phyloP scores from a whole-genome alignment of 345 rosid species.

The Arabis hirsuta region DNA sequence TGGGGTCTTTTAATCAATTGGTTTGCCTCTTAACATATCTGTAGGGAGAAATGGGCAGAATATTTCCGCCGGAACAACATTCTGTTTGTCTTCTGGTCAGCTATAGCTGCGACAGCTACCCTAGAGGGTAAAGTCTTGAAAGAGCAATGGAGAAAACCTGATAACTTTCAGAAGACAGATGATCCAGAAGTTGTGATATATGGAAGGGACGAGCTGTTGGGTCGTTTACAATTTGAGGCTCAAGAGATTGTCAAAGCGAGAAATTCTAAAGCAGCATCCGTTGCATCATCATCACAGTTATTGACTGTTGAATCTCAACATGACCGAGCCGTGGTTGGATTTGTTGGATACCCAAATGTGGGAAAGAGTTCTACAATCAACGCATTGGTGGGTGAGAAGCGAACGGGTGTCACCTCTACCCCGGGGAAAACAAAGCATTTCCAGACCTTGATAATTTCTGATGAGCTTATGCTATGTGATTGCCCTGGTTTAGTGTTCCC shows the following conservation, averaged over 20 bases:
- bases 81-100: constrained; percentile 91
- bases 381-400: constrained; percentile 92
- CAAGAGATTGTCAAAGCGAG: constrained; percentile 73
- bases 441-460: constrained; percentile 86
- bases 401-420: constrained; percentile 95
- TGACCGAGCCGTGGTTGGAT: constrained; percentile 74
- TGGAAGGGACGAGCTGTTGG: constrained; percentile 85
- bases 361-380: constrained; percentile 98
- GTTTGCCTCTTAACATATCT: constrained; percentile 15
- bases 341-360: constrained; percentile 96
- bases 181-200: constrained; percentile 65
- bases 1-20: background rate
- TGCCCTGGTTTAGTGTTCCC: constrained; percentile 97
- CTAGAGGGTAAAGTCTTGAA: constrained; percentile 71
- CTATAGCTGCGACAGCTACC: constrained; percentile 83
- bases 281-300: constrained; percentile 34
- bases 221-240: constrained; percentile 74
- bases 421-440: constrained; percentile 99
- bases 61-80: constrained; percentile 64
- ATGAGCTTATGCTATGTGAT: constrained; percentile 81
- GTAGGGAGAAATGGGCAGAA: constrained; percentile 86
- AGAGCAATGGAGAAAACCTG: constrained; percentile 48
- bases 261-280: constrained; percentile 43
- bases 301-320: constrained; percentile 35
- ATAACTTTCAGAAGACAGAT: constrained; percentile 45